These are phyloP conservation scores for Picea sitchensis DNA, from an alignment of 75 land plant genomes.

Conservation along the genomic window DNA sequence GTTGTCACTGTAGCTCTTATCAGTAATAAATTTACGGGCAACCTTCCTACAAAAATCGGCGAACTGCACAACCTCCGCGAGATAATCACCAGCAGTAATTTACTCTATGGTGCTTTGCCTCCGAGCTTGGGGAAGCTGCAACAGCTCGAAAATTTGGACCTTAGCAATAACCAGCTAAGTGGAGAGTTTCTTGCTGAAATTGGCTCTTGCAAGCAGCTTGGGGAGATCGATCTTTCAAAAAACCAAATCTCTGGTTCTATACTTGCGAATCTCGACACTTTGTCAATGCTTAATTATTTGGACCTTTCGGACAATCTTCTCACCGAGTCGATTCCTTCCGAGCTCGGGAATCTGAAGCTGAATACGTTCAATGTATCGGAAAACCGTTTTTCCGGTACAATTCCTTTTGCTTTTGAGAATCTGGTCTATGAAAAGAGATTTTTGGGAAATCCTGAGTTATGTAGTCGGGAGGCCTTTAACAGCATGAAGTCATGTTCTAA, in stretches of 20 bases:
- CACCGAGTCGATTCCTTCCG: slow-evolving; percentile 52
- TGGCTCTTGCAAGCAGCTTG: slow-evolving; percentile 42
- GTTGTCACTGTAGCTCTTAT: too few relatives aligned
- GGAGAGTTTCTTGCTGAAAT: slow-evolving; percentile 41
- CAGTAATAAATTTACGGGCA: too few relatives aligned
- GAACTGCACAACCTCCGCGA: too few relatives aligned
- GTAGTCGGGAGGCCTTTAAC: slow-evolving; percentile 18
- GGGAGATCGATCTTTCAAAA: slow-evolving; percentile 41
- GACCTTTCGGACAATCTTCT: slow-evolving; percentile 52
- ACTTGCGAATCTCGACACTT: slow-evolving; percentile 37
- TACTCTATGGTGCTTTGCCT: too few relatives aligned
- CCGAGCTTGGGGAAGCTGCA: too few relatives aligned
- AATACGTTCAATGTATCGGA: slow-evolving; percentile 59
- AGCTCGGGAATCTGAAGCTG: slow-evolving; percentile 43
- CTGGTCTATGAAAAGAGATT: slow-evolving; percentile 47
- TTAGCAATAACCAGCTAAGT: slow-evolving; percentile 38
- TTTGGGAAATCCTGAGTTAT: slow-evolving; percentile 49
- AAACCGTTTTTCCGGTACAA: slow-evolving; percentile 52
- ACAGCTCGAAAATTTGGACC: too few relatives aligned
- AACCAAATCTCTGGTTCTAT: slow-evolving; percentile 58
- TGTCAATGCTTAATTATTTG: slow-evolving; percentile 47
- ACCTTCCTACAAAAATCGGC: too few relatives aligned
- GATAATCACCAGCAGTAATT: too few relatives aligned
- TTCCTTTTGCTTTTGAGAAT: slow-evolving; percentile 45
- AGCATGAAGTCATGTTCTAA: too few relatives aligned